These are phyloP conservation scores for Sarocladium brachiariae DNA, from an alignment of 2,329 filamentous ascomycete species.

Conservation along the genomic window DNA sequence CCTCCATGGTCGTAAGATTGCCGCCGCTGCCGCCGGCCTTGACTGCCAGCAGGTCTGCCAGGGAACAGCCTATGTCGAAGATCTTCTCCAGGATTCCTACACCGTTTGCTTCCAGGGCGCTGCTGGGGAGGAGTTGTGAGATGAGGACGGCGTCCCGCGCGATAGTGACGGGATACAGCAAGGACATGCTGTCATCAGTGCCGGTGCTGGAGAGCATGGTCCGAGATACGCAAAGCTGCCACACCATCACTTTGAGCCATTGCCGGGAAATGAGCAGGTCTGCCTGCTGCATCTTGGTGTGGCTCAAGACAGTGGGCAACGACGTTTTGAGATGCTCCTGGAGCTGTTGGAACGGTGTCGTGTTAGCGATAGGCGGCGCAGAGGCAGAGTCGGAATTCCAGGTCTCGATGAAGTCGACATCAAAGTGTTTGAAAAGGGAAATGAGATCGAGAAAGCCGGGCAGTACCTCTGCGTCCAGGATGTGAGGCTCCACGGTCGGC, in stretches of 20 bases:
- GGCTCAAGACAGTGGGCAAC: background rate
- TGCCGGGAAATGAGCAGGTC: constrained; percentile 34
- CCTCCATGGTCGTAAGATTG: constrained; percentile 9
- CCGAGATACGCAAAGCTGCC: constrained; percentile 32
- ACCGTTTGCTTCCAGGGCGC: constrained; percentile 25
- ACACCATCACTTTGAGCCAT: constrained; percentile 34
- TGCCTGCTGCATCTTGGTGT: constrained; percentile 23
- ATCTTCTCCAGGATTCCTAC: constrained; percentile 27
- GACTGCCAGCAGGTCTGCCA: constrained; percentile 19
- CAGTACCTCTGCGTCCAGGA: constrained; percentile 21
- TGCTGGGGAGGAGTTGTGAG: constrained; percentile 15
- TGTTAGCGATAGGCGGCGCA: background rate
- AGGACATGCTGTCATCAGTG: constrained; percentile 24
- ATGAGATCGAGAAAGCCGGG: constrained; percentile 25
- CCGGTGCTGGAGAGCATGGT: constrained; percentile 12
- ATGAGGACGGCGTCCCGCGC: constrained; percentile 20
- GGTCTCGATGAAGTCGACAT: constrained; percentile 19
- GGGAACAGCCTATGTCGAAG: constrained; percentile 25
- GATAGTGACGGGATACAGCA: constrained; percentile 19
- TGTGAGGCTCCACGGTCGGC: constrained; percentile 14
- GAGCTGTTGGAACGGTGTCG: background rate
- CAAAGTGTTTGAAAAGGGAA: constrained; percentile 20
- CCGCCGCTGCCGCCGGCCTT: background rate
- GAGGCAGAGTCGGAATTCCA: constrained; percentile 19
- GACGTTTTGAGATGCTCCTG: background rate